Evolutionary conservation across 2,329 filamentous ascomycete species (phyloP).

Genomic region (Chaetomium sp.): DNA sequence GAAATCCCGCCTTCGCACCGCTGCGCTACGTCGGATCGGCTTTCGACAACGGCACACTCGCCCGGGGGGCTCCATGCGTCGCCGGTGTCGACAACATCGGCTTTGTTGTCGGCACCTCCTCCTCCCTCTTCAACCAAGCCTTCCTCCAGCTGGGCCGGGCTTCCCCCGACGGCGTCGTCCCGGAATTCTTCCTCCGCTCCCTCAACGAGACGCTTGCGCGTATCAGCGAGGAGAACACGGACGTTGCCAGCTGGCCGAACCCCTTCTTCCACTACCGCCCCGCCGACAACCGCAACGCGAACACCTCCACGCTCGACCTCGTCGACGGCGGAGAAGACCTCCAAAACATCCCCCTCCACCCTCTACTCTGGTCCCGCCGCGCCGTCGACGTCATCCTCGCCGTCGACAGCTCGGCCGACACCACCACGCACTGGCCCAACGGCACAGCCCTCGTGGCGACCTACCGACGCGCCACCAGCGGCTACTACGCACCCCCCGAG

Average conservation of each 20-base stretch:
- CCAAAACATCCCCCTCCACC: constrained; percentile 55
- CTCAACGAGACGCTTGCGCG: constrained; percentile 54
- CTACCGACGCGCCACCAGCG: too few relatives aligned
- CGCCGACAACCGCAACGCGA: constrained; percentile 41
- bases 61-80: constrained; percentile 63
- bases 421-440: constrained; percentile 58
- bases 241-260: constrained; percentile 60
- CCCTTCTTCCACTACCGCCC: constrained; percentile 58
- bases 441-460: constrained; percentile 60
- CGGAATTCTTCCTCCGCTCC: constrained; percentile 53
- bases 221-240: constrained; percentile 56
- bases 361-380: constrained; percentile 52
- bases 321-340: constrained; percentile 53
- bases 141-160: constrained; percentile 69
- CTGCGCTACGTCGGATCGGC: constrained; percentile 62
- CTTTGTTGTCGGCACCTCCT: constrained; percentile 85
- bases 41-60: constrained; percentile 58
- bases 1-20: constrained; percentile 60
- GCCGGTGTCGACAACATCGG: constrained; percentile 80
- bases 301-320: constrained; percentile 45
- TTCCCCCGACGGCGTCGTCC: too few relatives aligned
- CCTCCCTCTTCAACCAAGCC: constrained; percentile 79
- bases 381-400: constrained; percentile 64
- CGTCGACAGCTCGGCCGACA: constrained; percentile 65
- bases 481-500: too few relatives aligned